Evolutionary conservation across 2,329 filamentous ascomycete species (phyloP).

Genomic region (Neofusicoccum sp.): DNA sequence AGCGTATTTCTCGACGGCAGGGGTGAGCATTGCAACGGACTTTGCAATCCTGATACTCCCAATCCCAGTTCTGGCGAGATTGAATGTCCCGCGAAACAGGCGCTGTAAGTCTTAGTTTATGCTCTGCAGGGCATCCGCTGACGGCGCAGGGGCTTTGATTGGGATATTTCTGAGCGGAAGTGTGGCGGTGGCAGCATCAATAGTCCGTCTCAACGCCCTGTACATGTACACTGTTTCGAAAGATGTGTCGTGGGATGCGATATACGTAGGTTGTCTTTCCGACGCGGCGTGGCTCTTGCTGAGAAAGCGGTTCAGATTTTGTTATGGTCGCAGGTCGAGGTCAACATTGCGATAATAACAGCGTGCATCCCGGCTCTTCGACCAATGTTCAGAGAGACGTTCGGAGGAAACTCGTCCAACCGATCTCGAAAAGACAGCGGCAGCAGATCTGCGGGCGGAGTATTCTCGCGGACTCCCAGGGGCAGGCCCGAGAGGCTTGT

Average conservation of each 20-base stretch:
- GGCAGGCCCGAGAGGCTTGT: constrained; percentile 17
- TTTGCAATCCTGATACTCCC: constrained; percentile 24
- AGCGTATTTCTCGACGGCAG: constrained; percentile 25
- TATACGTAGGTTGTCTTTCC: constrained; percentile 18
- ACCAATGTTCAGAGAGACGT: constrained; percentile 30
- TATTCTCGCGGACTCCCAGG: neutral
- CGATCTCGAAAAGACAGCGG: neutral
- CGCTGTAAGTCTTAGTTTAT: constrained; percentile 18
- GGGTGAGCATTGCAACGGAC: constrained; percentile 25
- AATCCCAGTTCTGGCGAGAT: constrained; percentile 22
- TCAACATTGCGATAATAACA: constrained; percentile 42
- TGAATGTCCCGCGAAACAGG: constrained; percentile 23
- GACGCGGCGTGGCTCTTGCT: neutral
- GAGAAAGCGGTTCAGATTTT: constrained; percentile 22
- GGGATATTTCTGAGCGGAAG: constrained; percentile 25
- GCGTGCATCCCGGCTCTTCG: constrained; percentile 40
- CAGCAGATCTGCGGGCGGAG: neutral
- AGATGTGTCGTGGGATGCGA: constrained; percentile 23
- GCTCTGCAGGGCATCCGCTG: neutral
- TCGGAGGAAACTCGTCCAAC: constrained; percentile 10
- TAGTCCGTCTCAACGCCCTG: constrained; percentile 24
- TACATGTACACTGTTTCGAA: constrained; percentile 23
- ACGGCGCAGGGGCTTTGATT: constrained; percentile 21
- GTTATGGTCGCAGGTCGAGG: constrained; percentile 43
- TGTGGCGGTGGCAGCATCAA: constrained; percentile 25